Evolutionary conservation across 352 stramenopile species (phyloP), one percentile per base, ranked within the genome.

Genomic region (Aphanomyces euteiches): DNA sequence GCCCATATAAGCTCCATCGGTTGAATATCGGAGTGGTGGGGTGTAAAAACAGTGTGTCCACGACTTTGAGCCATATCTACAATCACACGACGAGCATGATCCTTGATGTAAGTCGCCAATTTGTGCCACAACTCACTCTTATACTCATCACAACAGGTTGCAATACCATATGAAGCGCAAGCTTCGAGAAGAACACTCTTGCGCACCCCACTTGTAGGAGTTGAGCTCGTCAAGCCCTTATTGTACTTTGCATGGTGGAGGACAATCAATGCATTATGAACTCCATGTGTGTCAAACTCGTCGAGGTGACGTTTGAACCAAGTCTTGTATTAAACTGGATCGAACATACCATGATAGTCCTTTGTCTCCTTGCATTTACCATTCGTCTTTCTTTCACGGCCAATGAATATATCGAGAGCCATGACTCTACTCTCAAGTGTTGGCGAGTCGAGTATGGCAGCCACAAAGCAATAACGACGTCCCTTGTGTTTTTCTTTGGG

Each of bases 301-400:
- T 67, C 41, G 13, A 67, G 3, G 3, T 60, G 21, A 12, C 37
- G 7, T 65, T 56, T 17, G 28, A 67, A 70, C 67, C 67, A 73
- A 10, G 3, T 41, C 15, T 47, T 39, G 47, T 68, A 73, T 54
- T 73, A 58, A 8, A 19, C 50, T 12, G 2, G 50, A 34, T 58
- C n/a, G 50, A 58, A 58, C 50, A 58, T 58, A 8, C 8, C 8
- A 19, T 58, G 50, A 19, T 58, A 58, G 50, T 58, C 50, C 50
- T 58, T 58, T 2, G 50, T n/a, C 8, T 12, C 50, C n/a, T 58
- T 58, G 45, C 45, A 15, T 53, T 15, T 53, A 2, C 28, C 28
- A 28, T 0, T 28, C 1, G 28, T 28, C 43, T 15, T 47, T 57
- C 10, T 34, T 57, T 66, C 57, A 1, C 28, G 2, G 34, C 43